Conservation (phyloP, 176 grass and related monocot genomes). For the Aegilops longissima region DNA sequence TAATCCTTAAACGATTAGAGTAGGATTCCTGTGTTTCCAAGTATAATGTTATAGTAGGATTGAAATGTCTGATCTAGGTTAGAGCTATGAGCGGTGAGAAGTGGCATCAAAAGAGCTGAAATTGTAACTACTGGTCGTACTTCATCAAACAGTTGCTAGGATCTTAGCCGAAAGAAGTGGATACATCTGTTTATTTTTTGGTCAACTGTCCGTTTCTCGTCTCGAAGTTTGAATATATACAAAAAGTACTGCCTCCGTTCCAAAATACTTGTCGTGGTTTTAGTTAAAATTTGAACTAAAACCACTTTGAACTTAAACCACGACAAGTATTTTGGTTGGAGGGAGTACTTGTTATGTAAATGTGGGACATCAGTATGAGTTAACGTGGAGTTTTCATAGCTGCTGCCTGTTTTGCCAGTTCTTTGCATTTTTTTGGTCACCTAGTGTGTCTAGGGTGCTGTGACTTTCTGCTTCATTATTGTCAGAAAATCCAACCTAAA, state of each 20-base stretch:
- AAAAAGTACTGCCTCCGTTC: background rate
- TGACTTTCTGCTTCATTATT: conserved; percentile 1
- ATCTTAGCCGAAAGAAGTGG: background rate
- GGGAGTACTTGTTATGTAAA: background rate
- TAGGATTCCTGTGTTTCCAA: background rate
- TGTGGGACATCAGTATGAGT: background rate
- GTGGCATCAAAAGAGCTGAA: background rate
- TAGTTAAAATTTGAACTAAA: no score
- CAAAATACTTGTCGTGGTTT: no score
- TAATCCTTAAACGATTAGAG: background rate
- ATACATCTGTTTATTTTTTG: background rate
- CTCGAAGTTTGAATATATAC: background rate
- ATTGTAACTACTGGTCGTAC: conserved; percentile 15
- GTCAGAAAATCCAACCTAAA: background rate
- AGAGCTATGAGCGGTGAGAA: background rate
- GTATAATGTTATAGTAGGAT: background rate
- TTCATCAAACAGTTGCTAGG: conserved; percentile 6
- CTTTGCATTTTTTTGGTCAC: background rate
- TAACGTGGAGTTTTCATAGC: background rate
- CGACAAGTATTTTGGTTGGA: no score
- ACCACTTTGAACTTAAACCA: no score
- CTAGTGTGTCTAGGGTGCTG: background rate
- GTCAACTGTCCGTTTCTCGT: background rate
- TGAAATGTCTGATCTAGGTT: background rate
- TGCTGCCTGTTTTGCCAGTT: background rate